phyloP scores from a whole-genome alignment of 2,329 filamentous ascomycete species.

The Zymoseptoria crescenta region DNA sequence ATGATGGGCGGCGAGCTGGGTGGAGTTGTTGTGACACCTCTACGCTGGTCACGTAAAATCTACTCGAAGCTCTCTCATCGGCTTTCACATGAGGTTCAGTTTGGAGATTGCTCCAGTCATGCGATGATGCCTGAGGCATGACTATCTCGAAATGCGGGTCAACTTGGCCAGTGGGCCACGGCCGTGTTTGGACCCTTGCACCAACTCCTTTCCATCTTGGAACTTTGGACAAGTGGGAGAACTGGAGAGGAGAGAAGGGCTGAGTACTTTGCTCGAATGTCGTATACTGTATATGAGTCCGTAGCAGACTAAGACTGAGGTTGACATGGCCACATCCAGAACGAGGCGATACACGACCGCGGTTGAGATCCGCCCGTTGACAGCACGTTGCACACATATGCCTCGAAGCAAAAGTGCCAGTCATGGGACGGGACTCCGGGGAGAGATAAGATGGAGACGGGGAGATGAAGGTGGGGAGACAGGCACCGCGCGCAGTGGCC shows the following conservation, averaged over 20 bases:
- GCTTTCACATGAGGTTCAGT: neutral
- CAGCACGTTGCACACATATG: neutral
- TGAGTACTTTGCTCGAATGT: too few relatives aligned
- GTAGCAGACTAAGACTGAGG: neutral
- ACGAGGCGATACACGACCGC: neutral
- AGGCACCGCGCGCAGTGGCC: neutral
- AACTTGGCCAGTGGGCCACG: too few relatives aligned
- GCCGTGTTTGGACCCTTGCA: neutral
- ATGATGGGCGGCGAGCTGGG: constrained; percentile 15
- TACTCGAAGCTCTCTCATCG: neutral
- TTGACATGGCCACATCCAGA: neutral
- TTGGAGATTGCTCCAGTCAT: neutral
- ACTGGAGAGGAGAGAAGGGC: too few relatives aligned
- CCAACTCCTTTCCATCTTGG: neutral
- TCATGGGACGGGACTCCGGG: too few relatives aligned
- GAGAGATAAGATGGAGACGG: neutral
- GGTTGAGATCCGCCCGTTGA: neutral
- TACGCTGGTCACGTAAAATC: neutral
- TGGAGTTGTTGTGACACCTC: neutral
- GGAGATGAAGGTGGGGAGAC: neutral
- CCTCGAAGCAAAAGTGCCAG: too few relatives aligned
- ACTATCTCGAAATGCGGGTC: neutral
- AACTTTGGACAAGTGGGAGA: too few relatives aligned
- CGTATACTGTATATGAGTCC: too few relatives aligned
- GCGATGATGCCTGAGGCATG: neutral